Evolutionary conservation across 768 basidiomycete genomes (phyloP), one percentile per base, ranked within the genome.

Genomic region (Collybia sordida): DNA sequence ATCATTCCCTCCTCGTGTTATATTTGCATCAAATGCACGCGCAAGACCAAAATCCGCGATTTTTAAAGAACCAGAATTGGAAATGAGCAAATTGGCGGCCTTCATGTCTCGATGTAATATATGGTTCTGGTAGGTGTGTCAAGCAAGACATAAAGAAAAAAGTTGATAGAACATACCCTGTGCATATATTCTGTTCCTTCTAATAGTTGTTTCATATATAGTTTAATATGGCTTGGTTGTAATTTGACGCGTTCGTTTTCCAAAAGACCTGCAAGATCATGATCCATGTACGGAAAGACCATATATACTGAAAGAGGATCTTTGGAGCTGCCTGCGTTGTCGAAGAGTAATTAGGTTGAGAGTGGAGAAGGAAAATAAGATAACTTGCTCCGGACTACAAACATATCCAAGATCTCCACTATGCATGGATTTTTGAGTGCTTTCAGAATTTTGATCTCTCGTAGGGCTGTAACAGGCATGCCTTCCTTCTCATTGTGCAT

Each of bases 271-370:
- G 96, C 93, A 9, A 99, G 82, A 69, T 99, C 97, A 61, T 99
- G 96, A 61, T 98, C 97, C 97, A 98, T 98, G 70, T 98, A 99
- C 0, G 97, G 97, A 62, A 98, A 99, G 36, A 98, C 96, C 93
- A 98, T 97, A 70, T 91, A 97, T 12, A 98, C 91, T 3, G 90
- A 91, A 47, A 92, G 72, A 21, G 88, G 83, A 40, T 86, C 83
- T 53, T 81, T 83, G 9, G 78, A 80, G 51, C 76, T 86, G 63
- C 86, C 85, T 86, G 54, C 38, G 14, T 25, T 23, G 17, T 27
- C 19, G 17, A 35, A 21, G 47, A 41, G 19, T 36, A 36, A 24
- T 23, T 35, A 34, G 49, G 43, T 22, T 15, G 24, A 38, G 31
- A 17, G 4, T 19, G 6, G 11, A 42, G 1, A 45, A 19, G 22